A percentile compares a stretch with the other conserved stretches of the same genome.
phyloP scores from a whole-genome alignment of 441 rosid genomes.

The Pelargonium citronellum region DNA sequence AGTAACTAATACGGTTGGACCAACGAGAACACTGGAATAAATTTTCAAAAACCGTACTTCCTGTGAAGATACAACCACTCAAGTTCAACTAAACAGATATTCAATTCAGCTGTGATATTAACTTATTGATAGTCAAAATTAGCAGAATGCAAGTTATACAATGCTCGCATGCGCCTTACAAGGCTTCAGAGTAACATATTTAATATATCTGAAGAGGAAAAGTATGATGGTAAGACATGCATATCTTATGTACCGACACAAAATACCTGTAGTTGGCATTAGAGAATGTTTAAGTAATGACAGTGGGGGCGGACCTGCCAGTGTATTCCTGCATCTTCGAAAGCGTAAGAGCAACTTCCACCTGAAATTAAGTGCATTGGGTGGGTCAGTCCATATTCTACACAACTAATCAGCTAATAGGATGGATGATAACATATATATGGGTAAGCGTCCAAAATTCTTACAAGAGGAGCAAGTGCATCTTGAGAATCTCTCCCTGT shows the following conservation, averaged over 20 bases:
- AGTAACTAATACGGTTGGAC: no score
- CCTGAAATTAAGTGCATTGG: conserved; percentile 39
- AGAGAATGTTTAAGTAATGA: conserved; percentile 47
- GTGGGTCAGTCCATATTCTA: background rate
- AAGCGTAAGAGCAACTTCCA: conserved; percentile 78
- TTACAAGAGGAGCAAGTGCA: conserved; percentile 84
- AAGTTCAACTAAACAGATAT: no score
- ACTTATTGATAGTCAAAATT: background rate
- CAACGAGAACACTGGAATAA: no score
- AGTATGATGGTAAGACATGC: background rate
- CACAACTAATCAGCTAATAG: no score
- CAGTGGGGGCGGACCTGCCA: conserved; percentile 91
- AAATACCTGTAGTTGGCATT: background rate
- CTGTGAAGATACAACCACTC: no score
- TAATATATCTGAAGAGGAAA: background rate
- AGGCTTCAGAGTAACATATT: conserved; percentile 1
- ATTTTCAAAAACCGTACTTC: no score
- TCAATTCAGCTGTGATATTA: no score
- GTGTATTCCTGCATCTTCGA: conserved; percentile 88
- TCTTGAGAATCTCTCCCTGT: conserved; percentile 82
- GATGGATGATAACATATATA: background rate
- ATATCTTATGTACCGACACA: background rate
- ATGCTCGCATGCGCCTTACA: background rate
- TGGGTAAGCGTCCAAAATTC: conserved; percentile 19
- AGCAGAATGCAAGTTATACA: background rate